phyloP scores from a whole-genome alignment of 2,329 filamentous ascomycete species.

The Colletotrichum viniferum region DNA sequence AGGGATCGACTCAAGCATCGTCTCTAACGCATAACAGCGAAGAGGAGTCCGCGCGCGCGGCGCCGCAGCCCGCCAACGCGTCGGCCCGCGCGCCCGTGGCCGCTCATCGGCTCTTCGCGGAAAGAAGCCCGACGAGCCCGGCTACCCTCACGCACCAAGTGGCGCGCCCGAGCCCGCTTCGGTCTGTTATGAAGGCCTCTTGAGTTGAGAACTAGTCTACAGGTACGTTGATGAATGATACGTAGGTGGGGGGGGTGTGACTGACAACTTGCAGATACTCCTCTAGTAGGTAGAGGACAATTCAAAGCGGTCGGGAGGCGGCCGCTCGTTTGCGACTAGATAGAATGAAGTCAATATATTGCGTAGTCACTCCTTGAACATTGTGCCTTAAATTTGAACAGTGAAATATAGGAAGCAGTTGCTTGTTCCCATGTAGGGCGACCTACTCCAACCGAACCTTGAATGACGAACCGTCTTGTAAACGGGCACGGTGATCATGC shows the following conservation, averaged over 20 bases:
- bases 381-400: background rate
- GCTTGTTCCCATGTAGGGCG: too few relatives aligned
- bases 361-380: constrained; percentile 4
- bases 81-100: constrained; percentile 44
- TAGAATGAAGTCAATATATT: constrained; percentile 21
- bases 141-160: constrained; percentile 51
- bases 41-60: constrained; percentile 26
- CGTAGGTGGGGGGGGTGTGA: background rate
- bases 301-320: constrained; percentile 17
- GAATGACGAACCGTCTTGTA: background rate
- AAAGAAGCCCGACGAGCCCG: constrained; percentile 48
- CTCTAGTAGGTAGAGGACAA: constrained; percentile 17
- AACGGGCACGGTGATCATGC: background rate
- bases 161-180: constrained; percentile 70
- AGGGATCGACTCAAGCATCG: constrained; percentile 76
- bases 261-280: background rate
- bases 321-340: constrained; percentile 18
- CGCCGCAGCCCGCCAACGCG: constrained; percentile 36
- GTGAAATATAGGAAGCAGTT: too few relatives aligned
- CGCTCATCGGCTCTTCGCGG: constrained; percentile 52
- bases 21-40: constrained; percentile 36
- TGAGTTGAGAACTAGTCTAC: constrained; percentile 43
- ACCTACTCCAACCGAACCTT: background rate
- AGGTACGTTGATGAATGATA: constrained; percentile 1
- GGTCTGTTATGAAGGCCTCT: constrained; percentile 69